Conservation (phyloP, 257 asterid species). For the Phtheirospermum japonicum region DNA sequence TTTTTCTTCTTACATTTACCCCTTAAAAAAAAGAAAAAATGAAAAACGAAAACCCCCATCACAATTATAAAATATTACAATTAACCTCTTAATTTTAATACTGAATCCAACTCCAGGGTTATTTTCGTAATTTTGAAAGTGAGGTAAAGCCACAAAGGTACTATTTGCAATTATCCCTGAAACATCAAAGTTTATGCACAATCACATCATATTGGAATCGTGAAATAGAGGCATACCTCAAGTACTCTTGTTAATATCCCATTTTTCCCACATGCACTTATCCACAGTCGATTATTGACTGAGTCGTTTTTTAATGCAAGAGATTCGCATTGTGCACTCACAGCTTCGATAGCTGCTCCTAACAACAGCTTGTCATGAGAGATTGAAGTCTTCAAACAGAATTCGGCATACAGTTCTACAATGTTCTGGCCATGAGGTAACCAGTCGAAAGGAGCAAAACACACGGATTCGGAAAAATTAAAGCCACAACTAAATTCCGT, state of each 20-base stretch:
- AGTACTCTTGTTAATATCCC: slow-evolving; percentile 61
- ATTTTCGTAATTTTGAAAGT: no score
- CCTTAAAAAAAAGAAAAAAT: no score
- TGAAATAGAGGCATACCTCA: slow-evolving; percentile 46
- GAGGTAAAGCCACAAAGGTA: no score
- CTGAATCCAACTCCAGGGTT: no score
- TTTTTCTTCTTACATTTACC: no score
- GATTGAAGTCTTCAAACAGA: slow-evolving; percentile 49
- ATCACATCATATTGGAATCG: background rate
- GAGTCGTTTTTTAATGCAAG: slow-evolving; percentile 24
- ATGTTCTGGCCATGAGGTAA: slow-evolving; percentile 66
- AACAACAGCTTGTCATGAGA: slow-evolving; percentile 71
- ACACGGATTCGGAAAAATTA: slow-evolving; percentile 63
- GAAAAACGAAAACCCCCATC: no score
- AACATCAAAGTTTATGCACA: no score
- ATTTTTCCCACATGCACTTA: slow-evolving; percentile 39
- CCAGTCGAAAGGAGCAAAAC: slow-evolving; percentile 90
- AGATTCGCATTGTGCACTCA: slow-evolving; percentile 47
- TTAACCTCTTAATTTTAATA: no score
- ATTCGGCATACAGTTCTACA: slow-evolving; percentile 54
- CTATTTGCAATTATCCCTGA: no score
- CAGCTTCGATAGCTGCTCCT: slow-evolving; percentile 68
- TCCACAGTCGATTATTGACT: slow-evolving; percentile 39
- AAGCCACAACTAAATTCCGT: slow-evolving; percentile 72
- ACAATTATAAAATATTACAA: no score